Conservation (phyloP, 2,329 filamentous ascomycete species). For the Fusarium xylarioides region DNA sequence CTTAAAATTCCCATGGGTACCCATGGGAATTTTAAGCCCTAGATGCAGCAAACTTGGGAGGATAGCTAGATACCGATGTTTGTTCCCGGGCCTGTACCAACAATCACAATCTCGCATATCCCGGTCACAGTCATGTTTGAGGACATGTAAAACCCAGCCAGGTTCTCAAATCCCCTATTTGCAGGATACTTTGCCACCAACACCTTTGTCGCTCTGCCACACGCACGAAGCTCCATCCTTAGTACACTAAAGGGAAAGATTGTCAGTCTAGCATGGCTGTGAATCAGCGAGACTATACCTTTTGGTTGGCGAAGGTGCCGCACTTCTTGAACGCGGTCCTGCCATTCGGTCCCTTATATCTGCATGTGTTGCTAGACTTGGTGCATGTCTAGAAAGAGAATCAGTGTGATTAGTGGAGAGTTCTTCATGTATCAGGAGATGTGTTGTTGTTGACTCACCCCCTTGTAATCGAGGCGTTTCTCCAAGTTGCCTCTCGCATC, state of each 20-base stretch:
- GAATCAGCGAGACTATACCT: background rate
- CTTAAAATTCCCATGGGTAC: too few species aligned
- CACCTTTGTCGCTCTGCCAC: background rate
- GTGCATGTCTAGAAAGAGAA: background rate
- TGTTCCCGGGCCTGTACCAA: too few species aligned
- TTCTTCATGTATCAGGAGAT: too few species aligned
- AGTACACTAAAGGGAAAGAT: background rate
- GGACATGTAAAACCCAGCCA: rapidly evolving
- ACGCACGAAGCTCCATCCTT: background rate
- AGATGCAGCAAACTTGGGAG: too few species aligned
- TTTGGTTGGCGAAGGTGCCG: background rate
- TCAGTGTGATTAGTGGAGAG: rapidly evolving
- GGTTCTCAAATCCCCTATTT: background rate
- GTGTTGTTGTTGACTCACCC: background rate
- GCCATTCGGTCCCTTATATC: background rate
- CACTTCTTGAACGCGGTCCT: background rate
- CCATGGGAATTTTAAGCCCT: too few species aligned
- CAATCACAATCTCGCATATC: too few species aligned
- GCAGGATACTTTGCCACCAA: background rate
- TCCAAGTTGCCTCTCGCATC: background rate
- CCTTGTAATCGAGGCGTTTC: background rate
- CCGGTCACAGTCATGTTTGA: background rate
- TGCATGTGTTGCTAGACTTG: background rate
- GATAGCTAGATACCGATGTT: too few species aligned
- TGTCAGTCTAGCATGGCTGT: rapidly evolving